Percentiles rank a stretch among this genome's conserved stretches.
Conservation (phyloP, 176 grass and related monocot genomes). For the sorghum (Sorghum bicolor) region Sorghum_bicolor_NCBIv3 NC_012877.2:62470501-62471000, state of each 20-base stretch:
- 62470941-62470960: constrained; percentile 60
- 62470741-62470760: constrained; percentile 86
- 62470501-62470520: constrained; percentile 87
- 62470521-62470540: constrained; percentile 89
- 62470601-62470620: constrained; percentile 4
- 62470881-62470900: not conserved
- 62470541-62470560: constrained; percentile 82
- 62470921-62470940: constrained; percentile 23
- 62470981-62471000: constrained; percentile 65
- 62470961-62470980: constrained; percentile 64
- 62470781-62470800: constrained; percentile 73
- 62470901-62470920: not conserved
- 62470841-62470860: constrained; percentile 67
- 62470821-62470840: constrained; percentile 73
- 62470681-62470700: not conserved
- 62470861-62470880: constrained; percentile 37
- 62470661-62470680: not conserved
- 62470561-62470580: constrained; percentile 76
- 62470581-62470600: constrained; percentile 76
- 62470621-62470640: not conserved
- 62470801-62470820: constrained; percentile 82
- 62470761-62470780: constrained; percentile 67
- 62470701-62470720: not conserved
- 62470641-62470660: not conserved
- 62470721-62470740: constrained; percentile 73